Base-by-base conservation (phyloP, 345 rosid species). In the Lumnitzera racemosa region DNA sequence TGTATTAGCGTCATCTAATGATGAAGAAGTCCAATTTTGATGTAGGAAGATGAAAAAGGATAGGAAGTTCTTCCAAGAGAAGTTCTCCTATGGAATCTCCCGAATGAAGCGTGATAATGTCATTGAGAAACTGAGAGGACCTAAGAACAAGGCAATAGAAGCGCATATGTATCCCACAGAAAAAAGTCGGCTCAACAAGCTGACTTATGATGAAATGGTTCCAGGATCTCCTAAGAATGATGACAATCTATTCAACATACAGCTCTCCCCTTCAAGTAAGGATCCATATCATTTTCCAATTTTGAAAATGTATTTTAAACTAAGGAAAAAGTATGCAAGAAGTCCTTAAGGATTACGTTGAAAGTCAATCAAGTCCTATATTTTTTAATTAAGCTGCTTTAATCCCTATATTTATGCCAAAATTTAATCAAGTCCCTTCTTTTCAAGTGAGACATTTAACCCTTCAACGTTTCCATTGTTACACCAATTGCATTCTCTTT, bases 31-130 rank as follows among this genome's bases (percentile, higher is more conserved):
- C 20, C 41, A 13, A 17, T 17, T 46, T 13, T 36, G 55, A 46
- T 58, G 17, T 64, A 74, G 82, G 63, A 53, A 72, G 57, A 74
- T 78, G 75, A 74, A 74, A 63, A 78, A 67, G 46, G 55, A 78
- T 61, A 72, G 67, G 71, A 69, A 55, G 43, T 74, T 59, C 71
- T 78, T 78, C 57, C 51, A 72, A 23, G 58, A 27, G 41, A 71
- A 59, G 56, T 70, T 78, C 29, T 67, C 82, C 6, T 72, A 77
- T 36, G 73, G 79, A 43, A 72, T 78, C 65, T 72, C 20, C 79
- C 70, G 76, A 63, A 74, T 78, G 69, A 78, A 72, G 53, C 47
- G 52, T 14, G 65, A 72, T 47, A 61, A 70, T 55, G 49, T 15
- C 31, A 55, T 78, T 48, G 60, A 71, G 46, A 66, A 60, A 46